A percentile compares a stretch with the other conserved stretches of the same genome.
Conservation (phyloP, 805 yeast genomes). For the Wickerhamomyces chaumierensis region DNA sequence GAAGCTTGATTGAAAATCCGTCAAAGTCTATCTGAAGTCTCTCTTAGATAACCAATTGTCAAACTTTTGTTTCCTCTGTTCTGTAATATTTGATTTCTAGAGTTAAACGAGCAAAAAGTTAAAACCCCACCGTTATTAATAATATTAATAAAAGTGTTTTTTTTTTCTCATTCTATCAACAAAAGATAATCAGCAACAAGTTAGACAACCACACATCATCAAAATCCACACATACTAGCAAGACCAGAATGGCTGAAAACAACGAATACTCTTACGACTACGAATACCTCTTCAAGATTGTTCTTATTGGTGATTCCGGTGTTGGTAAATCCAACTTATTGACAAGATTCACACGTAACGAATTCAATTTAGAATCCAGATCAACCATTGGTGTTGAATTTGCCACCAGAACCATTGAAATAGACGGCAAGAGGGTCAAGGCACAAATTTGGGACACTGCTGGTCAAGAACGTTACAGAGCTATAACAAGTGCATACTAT, state of each 20-base stretch:
- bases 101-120: no score
- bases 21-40: no score
- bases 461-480: slow-evolving; percentile 97
- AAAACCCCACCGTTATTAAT: no score
- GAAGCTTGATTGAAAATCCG: no score
- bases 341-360: slow-evolving; percentile 90
- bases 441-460: slow-evolving; percentile 99
- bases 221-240: not conserved
- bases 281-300: slow-evolving; percentile 34
- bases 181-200: no score
- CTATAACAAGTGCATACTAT: slow-evolving; percentile 93
- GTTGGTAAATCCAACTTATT: slow-evolving; percentile 93
- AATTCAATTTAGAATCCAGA: slow-evolving; percentile 86
- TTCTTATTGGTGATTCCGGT: slow-evolving; percentile 92
- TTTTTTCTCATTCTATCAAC: no score
- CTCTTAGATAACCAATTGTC: no score
- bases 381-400: slow-evolving; percentile 97
- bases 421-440: slow-evolving; percentile 73
- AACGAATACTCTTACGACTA: not conserved
- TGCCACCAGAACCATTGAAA: slow-evolving; percentile 89
- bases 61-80: no score
- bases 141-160: no score
- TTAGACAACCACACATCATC: not conserved
- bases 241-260: slow-evolving; percentile 14
- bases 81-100: no score